These are phyloP conservation scores for Reticulomyxa filosa DNA, from an alignment of 78 protist genomes.

Conservation along the genomic window DNA sequence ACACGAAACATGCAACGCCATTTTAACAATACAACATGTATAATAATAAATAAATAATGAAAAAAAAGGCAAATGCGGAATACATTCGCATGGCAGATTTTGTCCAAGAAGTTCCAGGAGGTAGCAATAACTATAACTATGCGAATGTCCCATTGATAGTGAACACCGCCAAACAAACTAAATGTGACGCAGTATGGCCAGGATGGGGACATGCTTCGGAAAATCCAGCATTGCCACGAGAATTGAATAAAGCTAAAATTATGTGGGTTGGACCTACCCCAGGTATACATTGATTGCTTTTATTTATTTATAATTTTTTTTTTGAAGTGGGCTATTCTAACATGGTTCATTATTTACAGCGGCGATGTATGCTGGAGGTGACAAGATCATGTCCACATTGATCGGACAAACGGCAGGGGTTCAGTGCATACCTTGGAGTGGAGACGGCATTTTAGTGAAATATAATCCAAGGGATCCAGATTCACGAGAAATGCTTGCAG, in stretches of 20 bases:
- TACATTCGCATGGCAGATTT: slow-evolving; percentile 78
- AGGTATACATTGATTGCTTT: too few relatives aligned
- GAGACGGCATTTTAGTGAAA: slow-evolving; percentile 6
- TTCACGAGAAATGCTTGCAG: too few relatives aligned
- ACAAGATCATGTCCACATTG: slow-evolving; percentile 81
- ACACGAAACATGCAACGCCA: neutral
- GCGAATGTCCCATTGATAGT: slow-evolving; percentile 84
- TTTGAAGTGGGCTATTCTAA: too few relatives aligned
- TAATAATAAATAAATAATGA: too few relatives aligned
- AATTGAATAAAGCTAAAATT: slow-evolving; percentile 20
- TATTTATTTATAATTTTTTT: too few relatives aligned
- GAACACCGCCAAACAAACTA: slow-evolving; percentile 38
- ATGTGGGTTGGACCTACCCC: slow-evolving; percentile 59
- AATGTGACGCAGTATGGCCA: slow-evolving; percentile 50
- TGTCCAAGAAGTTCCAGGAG: slow-evolving; percentile 65
- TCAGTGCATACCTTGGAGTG: slow-evolving; percentile 78
- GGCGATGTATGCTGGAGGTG: slow-evolving; percentile 64
- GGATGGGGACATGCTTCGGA: slow-evolving; percentile 97
- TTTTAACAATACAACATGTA: neutral
- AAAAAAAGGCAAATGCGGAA: slow-evolving; percentile 72
- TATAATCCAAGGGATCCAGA: too few relatives aligned
- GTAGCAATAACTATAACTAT: slow-evolving; percentile 75
- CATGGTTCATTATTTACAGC: too few relatives aligned
- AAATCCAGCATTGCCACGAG: slow-evolving; percentile 78
- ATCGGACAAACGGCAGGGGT: slow-evolving; percentile 83